Base-by-base conservation (phyloP, 2,329 filamentous ascomycete species). In the Fusarium sterilihyphosum region DNA sequence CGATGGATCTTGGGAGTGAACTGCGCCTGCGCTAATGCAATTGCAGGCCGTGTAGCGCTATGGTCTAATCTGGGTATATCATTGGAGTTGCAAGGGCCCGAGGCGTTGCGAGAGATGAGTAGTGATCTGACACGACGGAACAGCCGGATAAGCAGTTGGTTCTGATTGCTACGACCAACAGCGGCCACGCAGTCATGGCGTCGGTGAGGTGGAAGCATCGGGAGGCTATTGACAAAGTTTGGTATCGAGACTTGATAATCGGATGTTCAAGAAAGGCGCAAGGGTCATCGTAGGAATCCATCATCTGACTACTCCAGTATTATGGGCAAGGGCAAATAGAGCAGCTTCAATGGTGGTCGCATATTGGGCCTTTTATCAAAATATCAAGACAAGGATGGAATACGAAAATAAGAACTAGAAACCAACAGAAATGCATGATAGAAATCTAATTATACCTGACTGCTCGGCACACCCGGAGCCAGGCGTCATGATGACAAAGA, bases 11-110 rank as follows among this genome's bases (percentile, higher is more conserved):
- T 52, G 49, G 31, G 31, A 35, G 31, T 14, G 11, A 53, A 12
- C 33, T 37, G n/a, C 24, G 37, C 37, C 52, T 56, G 20, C 52
- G 52, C 52, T 56, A 56, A 56, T 56, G 52, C 52, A 41, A 41
- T 41, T 56, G 20, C 52, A 41, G 37, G 52, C 52, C 10, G 26
- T 31, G 37, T 29, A 56, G 52, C 52, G 52, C 52, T 10, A 56
- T 56, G 24, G 24, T 41, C 24, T 40, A 41, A 56, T 29, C 11
- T 17, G 12, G 35, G 24, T n/a, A n/a, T 18, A 29, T n/a, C 35
- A 56, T 56, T 56, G 52, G 52, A n/a, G 11, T 56, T 56, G 16
- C 20, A 41, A 16, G 35, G 24, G 12, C 52, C 35, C 24, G 52
- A 56, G 35, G 52, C 24, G 3, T 31, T 31, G 26, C 5, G 52